Conservation (phyloP, 257 asterid genomes). For the Orobanche coerulescens region DNA sequence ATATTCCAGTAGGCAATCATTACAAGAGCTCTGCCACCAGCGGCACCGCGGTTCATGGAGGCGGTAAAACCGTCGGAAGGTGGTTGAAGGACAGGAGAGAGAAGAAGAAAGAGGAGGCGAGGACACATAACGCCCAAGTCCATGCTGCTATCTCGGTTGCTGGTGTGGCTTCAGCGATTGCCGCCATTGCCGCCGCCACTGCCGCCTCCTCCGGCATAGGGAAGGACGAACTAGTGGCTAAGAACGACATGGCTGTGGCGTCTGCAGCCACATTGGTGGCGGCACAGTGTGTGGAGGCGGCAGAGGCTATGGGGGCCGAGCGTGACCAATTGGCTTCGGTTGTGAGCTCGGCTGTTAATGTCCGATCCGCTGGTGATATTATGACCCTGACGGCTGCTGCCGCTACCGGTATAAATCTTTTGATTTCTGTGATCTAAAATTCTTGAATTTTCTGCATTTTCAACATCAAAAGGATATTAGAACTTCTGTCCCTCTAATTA, state of each 20-base stretch:
- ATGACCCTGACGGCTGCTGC: constrained; percentile 97
- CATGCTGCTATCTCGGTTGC: constrained; percentile 98
- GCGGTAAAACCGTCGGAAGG: constrained; percentile 86
- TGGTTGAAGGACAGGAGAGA: constrained; percentile 96
- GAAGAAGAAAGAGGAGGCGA: constrained; percentile 88
- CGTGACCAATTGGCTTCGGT: constrained; percentile 77
- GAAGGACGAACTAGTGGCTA: constrained; percentile 78
- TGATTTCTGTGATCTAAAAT: too few species aligned
- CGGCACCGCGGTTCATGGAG: constrained; percentile 37
- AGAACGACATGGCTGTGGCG: constrained; percentile 90
- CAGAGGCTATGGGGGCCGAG: constrained; percentile 96
- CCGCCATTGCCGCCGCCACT: constrained; percentile 94
- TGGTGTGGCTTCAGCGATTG: constrained; percentile 92
- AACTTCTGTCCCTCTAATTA: too few species aligned
- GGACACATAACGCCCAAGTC: constrained; percentile 88
- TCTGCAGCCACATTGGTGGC: constrained; percentile 97
- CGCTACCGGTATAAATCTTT: constrained; percentile 58
- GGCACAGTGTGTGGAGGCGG: constrained; percentile 95
- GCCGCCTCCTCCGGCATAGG: constrained; percentile 66
- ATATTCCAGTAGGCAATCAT: constrained; percentile 33
- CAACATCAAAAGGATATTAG: too few species aligned
- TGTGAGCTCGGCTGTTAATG: constrained; percentile 92
- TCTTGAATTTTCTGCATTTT: too few species aligned
- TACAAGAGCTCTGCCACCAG: constrained; percentile 40
- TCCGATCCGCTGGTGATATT: constrained; percentile 84